Evolutionary conservation across 208 protist species (phyloP).

Genomic region (Phytomonas sp.): DNA sequence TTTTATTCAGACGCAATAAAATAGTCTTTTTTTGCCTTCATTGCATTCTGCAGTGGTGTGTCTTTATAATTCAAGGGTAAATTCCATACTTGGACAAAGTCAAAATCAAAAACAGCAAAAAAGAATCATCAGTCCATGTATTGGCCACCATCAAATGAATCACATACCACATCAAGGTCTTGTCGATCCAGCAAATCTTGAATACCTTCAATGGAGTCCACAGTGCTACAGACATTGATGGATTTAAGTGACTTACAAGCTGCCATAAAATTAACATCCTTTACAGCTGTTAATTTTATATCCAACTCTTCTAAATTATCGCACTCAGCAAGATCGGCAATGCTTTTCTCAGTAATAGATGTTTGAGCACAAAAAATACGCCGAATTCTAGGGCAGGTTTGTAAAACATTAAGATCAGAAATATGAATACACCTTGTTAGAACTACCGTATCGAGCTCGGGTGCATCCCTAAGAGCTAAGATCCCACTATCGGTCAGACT

Average conservation of each 20-base stretch:
- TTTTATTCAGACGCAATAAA: background rate
- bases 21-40: background rate
- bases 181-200: conserved; percentile 34
- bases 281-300: conserved; percentile 57
- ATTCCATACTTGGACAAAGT: background rate
- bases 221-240: conserved; percentile 57
- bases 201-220: conserved; percentile 32
- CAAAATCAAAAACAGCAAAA: background rate
- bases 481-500: conserved; percentile 45
- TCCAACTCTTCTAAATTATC: conserved; percentile 65
- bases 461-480: conserved; percentile 46
- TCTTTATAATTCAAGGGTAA: background rate
- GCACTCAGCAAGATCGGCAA: conserved; percentile 46
- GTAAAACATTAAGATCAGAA: conserved; percentile 68
- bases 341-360: conserved; percentile 62
- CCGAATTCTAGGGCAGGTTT: conserved; percentile 58
- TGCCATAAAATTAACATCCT: conserved; percentile 46
- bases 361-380: conserved; percentile 63
- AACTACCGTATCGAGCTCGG: conserved; percentile 61
- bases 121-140: conserved; percentile 21
- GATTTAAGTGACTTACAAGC: conserved; percentile 43
- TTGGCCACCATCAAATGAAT: conserved; percentile 46
- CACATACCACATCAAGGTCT: conserved; percentile 54
- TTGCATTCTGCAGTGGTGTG: conserved; percentile 1
- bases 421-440: conserved; percentile 60